These are phyloP conservation scores for Mortierella sp. DNA, from an alignment of 371 early-diverging fungal species.

Conservation along the genomic window DNA sequence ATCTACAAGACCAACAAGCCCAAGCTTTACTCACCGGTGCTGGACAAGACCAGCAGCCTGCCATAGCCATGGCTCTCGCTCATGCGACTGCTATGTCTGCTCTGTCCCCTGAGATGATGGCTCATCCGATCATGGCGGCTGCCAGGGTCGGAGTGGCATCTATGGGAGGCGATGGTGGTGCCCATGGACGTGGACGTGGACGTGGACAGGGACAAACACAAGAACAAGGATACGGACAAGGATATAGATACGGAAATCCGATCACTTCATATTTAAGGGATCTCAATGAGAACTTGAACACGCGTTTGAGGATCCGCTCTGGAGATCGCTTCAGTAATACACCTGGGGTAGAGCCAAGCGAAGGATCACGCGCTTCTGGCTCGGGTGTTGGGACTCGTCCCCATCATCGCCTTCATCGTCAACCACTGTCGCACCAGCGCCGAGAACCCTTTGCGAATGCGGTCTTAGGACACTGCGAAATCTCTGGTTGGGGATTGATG, in stretches of 20 bases:
- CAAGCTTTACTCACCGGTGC: neutral
- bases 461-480: constrained; percentile 31
- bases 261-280: too few relatives aligned
- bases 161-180: constrained; percentile 3
- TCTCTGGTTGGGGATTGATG: constrained; percentile 39
- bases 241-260: too few relatives aligned
- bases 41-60: too few relatives aligned
- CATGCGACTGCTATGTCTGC: constrained; percentile 1
- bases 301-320: too few relatives aligned
- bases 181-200: constrained; percentile 1
- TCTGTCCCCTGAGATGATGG: constrained; percentile 17
- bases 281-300: neutral
- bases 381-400: neutral
- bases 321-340: neutral
- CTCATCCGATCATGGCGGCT: constrained; percentile 23
- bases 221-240: too few relatives aligned
- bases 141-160: constrained; percentile 27
- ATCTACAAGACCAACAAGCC: constrained; percentile 15
- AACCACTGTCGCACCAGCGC: neutral
- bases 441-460: neutral
- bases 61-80: neutral
- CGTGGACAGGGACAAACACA: too few relatives aligned
- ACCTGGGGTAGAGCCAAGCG: neutral
- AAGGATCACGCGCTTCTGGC: neutral
- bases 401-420: constrained; percentile 5